phyloP scores from a whole-genome alignment of 2,329 filamentous ascomycete species.

The Pseudogymnoascus sp. region DNA sequence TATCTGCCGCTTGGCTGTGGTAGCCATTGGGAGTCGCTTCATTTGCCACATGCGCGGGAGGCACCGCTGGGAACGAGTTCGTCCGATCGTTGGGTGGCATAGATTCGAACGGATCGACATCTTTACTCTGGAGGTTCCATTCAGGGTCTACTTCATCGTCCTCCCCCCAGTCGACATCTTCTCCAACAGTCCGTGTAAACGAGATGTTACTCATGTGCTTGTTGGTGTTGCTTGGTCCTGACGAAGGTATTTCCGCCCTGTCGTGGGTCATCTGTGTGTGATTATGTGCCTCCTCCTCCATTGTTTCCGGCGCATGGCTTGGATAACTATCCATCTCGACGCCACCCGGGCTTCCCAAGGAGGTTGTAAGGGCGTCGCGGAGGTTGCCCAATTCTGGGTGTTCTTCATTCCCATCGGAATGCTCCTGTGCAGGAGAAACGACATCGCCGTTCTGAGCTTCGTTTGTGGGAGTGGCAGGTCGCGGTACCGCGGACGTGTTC shows the following conservation, averaged over 20 bases:
- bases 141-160: slow-evolving; percentile 46
- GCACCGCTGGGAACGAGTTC: slow-evolving; percentile 56
- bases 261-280: neutral
- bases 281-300: slow-evolving; percentile 13
- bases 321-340: slow-evolving; percentile 24
- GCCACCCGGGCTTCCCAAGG: slow-evolving; percentile 22
- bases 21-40: slow-evolving; percentile 33
- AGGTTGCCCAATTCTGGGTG: slow-evolving; percentile 20
- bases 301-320: slow-evolving; percentile 16
- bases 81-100: slow-evolving; percentile 51
- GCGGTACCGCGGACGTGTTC: neutral
- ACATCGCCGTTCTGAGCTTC: neutral
- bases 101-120: slow-evolving; percentile 52
- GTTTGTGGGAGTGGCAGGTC: slow-evolving; percentile 11
- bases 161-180: slow-evolving; percentile 52
- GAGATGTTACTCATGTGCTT: slow-evolving; percentile 56
- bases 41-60: slow-evolving; percentile 33
- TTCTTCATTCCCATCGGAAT: slow-evolving; percentile 14
- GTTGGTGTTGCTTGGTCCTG: slow-evolving; percentile 29
- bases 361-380: slow-evolving; percentile 23
- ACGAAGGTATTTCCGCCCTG: slow-evolving; percentile 20
- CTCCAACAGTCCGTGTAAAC: slow-evolving; percentile 56
- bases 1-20: slow-evolving; percentile 45
- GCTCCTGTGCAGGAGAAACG: neutral
- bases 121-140: slow-evolving; percentile 44